Evolutionary conservation across 768 basidiomycete genomes (phyloP).

Genomic region (Ephemerocybe angulata): DNA sequence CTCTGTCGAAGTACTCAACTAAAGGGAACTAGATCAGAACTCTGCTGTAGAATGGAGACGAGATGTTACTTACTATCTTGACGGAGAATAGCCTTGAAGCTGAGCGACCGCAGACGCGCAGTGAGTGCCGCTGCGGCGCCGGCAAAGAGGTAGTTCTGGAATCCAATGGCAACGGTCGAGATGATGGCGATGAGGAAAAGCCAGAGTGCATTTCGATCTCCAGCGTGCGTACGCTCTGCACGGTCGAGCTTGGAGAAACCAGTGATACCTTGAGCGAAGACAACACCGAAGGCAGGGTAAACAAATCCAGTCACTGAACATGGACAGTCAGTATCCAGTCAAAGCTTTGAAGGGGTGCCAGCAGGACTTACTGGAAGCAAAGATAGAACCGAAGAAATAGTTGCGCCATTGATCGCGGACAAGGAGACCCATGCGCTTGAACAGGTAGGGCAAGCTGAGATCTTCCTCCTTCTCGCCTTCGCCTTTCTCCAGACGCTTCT

Average conservation of each 20-base stretch:
- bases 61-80: conserved; percentile 67
- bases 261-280: conserved; percentile 61
- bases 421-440: conserved; percentile 64
- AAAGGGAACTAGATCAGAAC: conserved; percentile 3
- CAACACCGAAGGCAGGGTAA: conserved; percentile 69
- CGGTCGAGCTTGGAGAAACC: conserved; percentile 46
- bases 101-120: conserved; percentile 61
- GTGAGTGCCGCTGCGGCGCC: conserved; percentile 68
- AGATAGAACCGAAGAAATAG: conserved; percentile 56
- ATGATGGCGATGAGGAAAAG: conserved; percentile 79
- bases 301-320: conserved; percentile 55
- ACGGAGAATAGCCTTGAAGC: conserved; percentile 77
- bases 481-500: conserved; percentile 35
- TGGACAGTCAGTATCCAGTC: neutral
- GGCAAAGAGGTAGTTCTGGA: conserved; percentile 72
- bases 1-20: conserved; percentile 89
- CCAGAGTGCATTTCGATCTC: conserved; percentile 73
- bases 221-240: conserved; percentile 44
- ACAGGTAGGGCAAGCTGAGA: conserved; percentile 55
- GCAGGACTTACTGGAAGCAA: conserved; percentile 43
- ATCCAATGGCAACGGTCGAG: conserved; percentile 53
- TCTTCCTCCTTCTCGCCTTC: conserved; percentile 30
- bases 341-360: conserved; percentile 5
- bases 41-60: too few species aligned
- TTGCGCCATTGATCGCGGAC: conserved; percentile 55